These are phyloP conservation scores for Dryas alaskensis DNA, from an alignment of 306 rosid species.

Conservation along the genomic window DNA sequence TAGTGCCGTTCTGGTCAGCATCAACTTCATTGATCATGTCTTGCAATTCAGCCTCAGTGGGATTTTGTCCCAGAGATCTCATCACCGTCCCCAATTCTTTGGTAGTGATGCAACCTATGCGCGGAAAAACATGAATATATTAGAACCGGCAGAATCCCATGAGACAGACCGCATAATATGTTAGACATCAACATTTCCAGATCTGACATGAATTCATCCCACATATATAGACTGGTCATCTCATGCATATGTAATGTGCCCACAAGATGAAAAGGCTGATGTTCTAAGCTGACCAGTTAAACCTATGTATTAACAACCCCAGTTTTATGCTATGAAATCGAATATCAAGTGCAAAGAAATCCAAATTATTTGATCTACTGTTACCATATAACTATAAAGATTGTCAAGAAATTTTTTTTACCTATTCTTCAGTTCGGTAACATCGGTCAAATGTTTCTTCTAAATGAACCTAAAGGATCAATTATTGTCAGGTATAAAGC, in stretches of 20 bases:
- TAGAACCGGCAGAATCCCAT: not conserved
- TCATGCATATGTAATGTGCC: not conserved
- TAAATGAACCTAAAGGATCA: not conserved
- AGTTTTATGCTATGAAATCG: not conserved
- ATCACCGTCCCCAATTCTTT: constrained; percentile 38
- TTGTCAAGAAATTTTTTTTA: not conserved
- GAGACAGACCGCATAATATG: not conserved
- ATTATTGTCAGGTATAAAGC: not conserved
- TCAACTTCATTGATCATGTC: constrained; percentile 38
- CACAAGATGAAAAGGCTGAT: not conserved
- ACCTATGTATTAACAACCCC: not conserved
- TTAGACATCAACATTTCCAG: not conserved
- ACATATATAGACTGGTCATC: not conserved
- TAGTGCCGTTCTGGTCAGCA: constrained; percentile 37
- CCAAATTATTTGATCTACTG: not conserved
- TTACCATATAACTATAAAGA: not conserved
- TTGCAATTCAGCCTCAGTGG: constrained; percentile 34
- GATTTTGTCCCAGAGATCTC: constrained; percentile 38
- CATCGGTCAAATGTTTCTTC: not conserved
- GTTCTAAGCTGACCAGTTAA: not conserved
- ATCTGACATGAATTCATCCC: not conserved
- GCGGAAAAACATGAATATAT: not conserved
- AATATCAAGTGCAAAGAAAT: not conserved
- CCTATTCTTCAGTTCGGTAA: no score
- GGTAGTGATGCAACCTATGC: constrained; percentile 32